Evolutionary conservation across 257 asterid genomes (phyloP), one percentile per base, ranked within the genome.

Genomic region (Ocimum tenuiflorum): DNA sequence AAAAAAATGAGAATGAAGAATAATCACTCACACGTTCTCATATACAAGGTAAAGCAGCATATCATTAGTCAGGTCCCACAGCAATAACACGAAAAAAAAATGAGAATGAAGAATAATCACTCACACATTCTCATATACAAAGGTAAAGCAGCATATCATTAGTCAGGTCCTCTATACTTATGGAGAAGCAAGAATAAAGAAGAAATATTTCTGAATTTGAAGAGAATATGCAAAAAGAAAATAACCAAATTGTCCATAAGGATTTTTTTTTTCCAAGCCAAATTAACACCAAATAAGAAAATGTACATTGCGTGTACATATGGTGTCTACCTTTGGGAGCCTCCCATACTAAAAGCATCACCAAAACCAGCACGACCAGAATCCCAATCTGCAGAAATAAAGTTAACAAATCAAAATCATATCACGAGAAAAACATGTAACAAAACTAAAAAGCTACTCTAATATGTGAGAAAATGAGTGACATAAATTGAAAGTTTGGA

Each of bases 331-430:
- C 95, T 86, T 66, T 83, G 97, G 61, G 75, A 35, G 73, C 82
- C 86, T 45, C 95, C 95, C 3, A 79, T 24, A 23, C 60, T 73
- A 67, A 85, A 78, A 62, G 84, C 81, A 77, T 89, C 96, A 68
- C 73, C 70, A 74, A 77, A 78, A 50, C 85, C 88, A 77, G 83
- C 95, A 29, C 86, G 95, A 27, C 86, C 92, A 43, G 95, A 80
- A 67, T 81, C 95, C 96, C 92, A 89, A 62, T 89, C 98, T 91
- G 84, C 79, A 73, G 41, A 65, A 55, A 18, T 33, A 18, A 50
- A 55, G 15, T 54, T 13, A 13, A 38, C 33, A 43, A 46, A 67
- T 51, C 15, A 39, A 14, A 64, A 46, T 48, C 29, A 54, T 6
- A 63, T 22, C 20, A 17, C 55, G 73, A 47, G 15, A 38, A n/a